Evolutionary conservation across 305 asterid species (phyloP), one percentile per base, ranked within the genome.

Genomic region (Fraxinus platypoda): DNA sequence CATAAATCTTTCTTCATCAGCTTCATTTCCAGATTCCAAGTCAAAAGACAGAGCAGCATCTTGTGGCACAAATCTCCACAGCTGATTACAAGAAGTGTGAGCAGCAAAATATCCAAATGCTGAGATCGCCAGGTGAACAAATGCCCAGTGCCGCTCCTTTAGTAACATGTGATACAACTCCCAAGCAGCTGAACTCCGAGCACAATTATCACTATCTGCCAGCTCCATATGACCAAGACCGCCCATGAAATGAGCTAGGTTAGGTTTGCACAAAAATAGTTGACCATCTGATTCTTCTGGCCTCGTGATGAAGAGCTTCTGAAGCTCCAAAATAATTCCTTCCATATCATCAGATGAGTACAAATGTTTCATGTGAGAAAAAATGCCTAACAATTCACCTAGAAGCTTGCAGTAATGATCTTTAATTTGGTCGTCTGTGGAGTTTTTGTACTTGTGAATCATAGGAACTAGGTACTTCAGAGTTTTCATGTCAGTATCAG

Each of bases 41-140:
- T 96, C 99, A 76, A 90, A 93, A 0, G 97, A 92, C 76, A 96
- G 94, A 5, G 99, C 97, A 12, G 99, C 99, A 86, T 94, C 95
- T 68, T 88, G 90, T 9, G 98, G 99, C 64, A 96, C 94, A 73
- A 91, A 96, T 83, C 98, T 89, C 98, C 99, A 96, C n/a, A 96
- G 91, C 34, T 94, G 88, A 79, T 85, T 89, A 81, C 98, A 96
- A 3, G 92, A 84, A 76, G 97, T 94, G 28, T 84, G 94, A 78
- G 93, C 89, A 30, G 99, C 99, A 79, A 96, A 96, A 82, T 90
- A 91, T 59, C 95, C 98, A 54, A 96, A 96, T 41, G 98, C 92
- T 7, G 94, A 64, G 84, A 94, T 83, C 70, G 95, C 86, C 49
- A 96, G 86, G 88, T 96, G 98, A 86, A 86, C 89, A 57, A 94